Evolutionary conservation across 2,329 filamentous ascomycete species (phyloP).

Genomic region (Aureobasidium leucospermi): DNA sequence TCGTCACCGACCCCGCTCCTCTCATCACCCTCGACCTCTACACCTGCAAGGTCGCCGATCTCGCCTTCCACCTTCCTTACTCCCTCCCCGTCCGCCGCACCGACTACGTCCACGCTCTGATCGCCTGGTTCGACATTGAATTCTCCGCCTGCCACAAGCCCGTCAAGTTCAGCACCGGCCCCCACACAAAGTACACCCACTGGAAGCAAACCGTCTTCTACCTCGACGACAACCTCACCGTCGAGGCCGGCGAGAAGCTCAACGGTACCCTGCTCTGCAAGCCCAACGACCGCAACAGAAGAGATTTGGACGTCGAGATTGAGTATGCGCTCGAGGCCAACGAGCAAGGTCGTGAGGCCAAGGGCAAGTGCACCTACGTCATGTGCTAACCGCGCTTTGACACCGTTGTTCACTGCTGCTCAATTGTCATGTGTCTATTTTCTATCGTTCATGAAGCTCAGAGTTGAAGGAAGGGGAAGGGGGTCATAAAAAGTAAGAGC

Average conservation of each 20-base stretch:
- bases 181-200: slow-evolving; percentile 98
- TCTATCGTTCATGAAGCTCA: background rate
- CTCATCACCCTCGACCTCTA: slow-evolving; percentile 91
- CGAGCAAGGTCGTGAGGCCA: slow-evolving; percentile 60
- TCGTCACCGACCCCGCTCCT: slow-evolving; percentile 81
- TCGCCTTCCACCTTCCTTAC: slow-evolving; percentile 77
- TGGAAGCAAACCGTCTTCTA: slow-evolving; percentile 99
- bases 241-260: slow-evolving; percentile 78
- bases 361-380: slow-evolving; percentile 73
- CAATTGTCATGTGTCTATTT: background rate
- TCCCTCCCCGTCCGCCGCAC: slow-evolving; percentile 69
- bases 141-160: slow-evolving; percentile 98
- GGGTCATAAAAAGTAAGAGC: no score
- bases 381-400: slow-evolving; percentile 39
- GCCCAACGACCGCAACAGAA: slow-evolving; percentile 88
- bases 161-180: slow-evolving; percentile 91
- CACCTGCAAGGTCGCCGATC: slow-evolving; percentile 74
- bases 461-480: background rate
- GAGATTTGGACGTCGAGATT: slow-evolving; percentile 88
- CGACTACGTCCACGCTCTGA: slow-evolving; percentile 93
- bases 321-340: slow-evolving; percentile 72
- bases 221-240: slow-evolving; percentile 83
- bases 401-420: background rate
- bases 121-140: slow-evolving; percentile 99
- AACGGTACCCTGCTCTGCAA: slow-evolving; percentile 67